Conservation (phyloP, 2,329 filamentous ascomycete species). For the Geosmithia putterillii region DNA sequence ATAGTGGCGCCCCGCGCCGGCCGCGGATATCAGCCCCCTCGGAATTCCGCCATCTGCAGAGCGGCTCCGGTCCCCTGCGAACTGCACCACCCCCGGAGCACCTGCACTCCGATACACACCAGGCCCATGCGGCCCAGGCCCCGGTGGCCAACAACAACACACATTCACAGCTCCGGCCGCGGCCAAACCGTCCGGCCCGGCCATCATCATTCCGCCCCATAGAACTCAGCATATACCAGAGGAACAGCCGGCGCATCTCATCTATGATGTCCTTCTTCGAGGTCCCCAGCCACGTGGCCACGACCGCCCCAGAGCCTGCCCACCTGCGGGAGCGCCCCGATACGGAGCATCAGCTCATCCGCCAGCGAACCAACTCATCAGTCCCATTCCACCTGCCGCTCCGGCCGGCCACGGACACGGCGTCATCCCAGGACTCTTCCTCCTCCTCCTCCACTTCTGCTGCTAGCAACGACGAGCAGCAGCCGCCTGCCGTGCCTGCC, state of each 20-base stretch:
- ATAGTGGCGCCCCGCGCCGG: constrained; percentile 26
- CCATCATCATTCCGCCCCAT: constrained; percentile 37
- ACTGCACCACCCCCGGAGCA: neutral
- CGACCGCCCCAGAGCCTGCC: constrained; percentile 25
- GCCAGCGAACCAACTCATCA: constrained; percentile 34
- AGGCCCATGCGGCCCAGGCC: constrained; percentile 13
- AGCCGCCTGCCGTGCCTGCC: constrained; percentile 23
- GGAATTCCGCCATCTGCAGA: constrained; percentile 45
- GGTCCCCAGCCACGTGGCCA: constrained; percentile 15
- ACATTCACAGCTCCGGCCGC: constrained; percentile 3
- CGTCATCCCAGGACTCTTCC: neutral
- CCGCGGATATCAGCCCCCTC: constrained; percentile 46
- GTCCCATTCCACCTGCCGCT: constrained; percentile 45
- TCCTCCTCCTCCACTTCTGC: no score
- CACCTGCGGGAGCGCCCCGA: constrained; percentile 17
- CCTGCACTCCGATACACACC: constrained; percentile 24
- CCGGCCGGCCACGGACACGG: constrained; percentile 17
- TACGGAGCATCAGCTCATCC: constrained; percentile 16
- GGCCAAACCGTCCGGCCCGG: constrained; percentile 10
- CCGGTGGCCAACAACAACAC: no score
- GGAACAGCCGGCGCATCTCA: constrained; percentile 29
- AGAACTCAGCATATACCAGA: constrained; percentile 40
- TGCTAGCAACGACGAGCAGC: constrained; percentile 4
- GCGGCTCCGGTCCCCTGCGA: neutral
- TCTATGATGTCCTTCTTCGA: constrained; percentile 42